Base-by-base conservation (phyloP, 179 eudicot species). In the Silene coronaria region DNA sequence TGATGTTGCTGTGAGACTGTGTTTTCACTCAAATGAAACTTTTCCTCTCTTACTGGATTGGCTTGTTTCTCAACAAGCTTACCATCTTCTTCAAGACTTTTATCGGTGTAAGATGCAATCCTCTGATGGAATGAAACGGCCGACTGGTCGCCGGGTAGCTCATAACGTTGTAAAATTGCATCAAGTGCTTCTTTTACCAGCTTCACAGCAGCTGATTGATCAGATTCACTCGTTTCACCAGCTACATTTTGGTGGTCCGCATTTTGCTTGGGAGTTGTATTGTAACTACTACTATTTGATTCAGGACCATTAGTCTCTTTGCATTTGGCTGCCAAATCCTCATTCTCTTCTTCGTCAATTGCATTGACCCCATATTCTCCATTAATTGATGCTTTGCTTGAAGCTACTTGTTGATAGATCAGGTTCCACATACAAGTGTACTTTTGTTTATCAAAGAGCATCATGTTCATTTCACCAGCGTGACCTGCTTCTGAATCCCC, bases 351-450 rank as follows among this genome's bases (percentile, higher is more conserved):
- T 70, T 76, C 79, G 55, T 55, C 34, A 42, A 13, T 55, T 62
- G 4, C 77, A 30, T 19, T 61, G 59, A 14, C 58, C n/a, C 10
- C 61, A 38, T 76, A 67, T 23, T 76, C 60, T 70, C 48, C 80
- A 45, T 75, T 55, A 32, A 14, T 8, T 55, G 71, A 42, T 67
- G 60, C 69, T 55, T 80, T 80, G 67, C 80, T 83, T 22, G 88
- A 74, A 63, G 81, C 79, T 82, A 89, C 84, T 57, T 90, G 91
- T 55, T 86, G 85, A 78, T 94, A 91, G 60, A 94, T 86, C 81
- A 90, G 77, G 72, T 78, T 82, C 98, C 98, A 94, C 89, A 94
- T 84, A 79, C 89, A 86, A 66, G 82, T 82, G 71, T 86, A 88
- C 78, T 84, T 92, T 58, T 71, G 83, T 74, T 81, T 81, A 79